A percentile compares a stretch with the other conserved stretches of the same genome.
Evolutionary conservation across 352 stramenopile species (phyloP).

Genomic region (Pythium grandisporangium): DNA sequence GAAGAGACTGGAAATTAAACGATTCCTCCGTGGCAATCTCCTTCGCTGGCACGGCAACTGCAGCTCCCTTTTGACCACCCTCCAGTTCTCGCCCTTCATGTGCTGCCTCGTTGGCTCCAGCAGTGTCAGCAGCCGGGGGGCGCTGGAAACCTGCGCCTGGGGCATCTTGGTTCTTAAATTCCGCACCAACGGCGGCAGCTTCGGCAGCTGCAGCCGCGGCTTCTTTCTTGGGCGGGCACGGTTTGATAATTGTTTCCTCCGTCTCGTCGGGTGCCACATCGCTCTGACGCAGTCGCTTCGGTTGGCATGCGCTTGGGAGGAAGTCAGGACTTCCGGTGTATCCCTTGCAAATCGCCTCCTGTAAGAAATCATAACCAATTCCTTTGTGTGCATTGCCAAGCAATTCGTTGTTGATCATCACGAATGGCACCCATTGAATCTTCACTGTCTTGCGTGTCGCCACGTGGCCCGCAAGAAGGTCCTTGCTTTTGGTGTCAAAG

Average conservation of each 20-base stretch:
- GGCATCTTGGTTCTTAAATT: slow-evolving; percentile 33
- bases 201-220: slow-evolving; percentile 17
- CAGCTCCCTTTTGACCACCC: too few species aligned
- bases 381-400: slow-evolving; percentile 51
- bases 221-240: slow-evolving; percentile 62
- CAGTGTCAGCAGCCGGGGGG: not conserved
- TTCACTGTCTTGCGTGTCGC: slow-evolving; percentile 32
- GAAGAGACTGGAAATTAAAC: slow-evolving; percentile 25
- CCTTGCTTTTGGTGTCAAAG: slow-evolving; percentile 46
- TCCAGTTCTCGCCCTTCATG: slow-evolving; percentile 5
- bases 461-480: slow-evolving; percentile 53
- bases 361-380: slow-evolving; percentile 59
- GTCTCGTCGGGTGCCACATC: slow-evolving; percentile 16
- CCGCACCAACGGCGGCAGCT: slow-evolving; percentile 2
- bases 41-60: too few species aligned
- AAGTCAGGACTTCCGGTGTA: slow-evolving; percentile 50
- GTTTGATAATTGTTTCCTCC: slow-evolving; percentile 41
- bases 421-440: slow-evolving; percentile 60
- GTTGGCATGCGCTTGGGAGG: slow-evolving; percentile 25
- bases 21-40: too few species aligned
- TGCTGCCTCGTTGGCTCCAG: not conserved
- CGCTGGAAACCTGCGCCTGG: slow-evolving; percentile 49
- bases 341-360: slow-evolving; percentile 49
- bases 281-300: slow-evolving; percentile 52
- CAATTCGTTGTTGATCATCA: slow-evolving; percentile 45